Evolutionary conservation across 371 early-diverging fungal species (phyloP), one percentile per base, ranked within the genome.

Genomic region (Mucor indicus): DNA sequence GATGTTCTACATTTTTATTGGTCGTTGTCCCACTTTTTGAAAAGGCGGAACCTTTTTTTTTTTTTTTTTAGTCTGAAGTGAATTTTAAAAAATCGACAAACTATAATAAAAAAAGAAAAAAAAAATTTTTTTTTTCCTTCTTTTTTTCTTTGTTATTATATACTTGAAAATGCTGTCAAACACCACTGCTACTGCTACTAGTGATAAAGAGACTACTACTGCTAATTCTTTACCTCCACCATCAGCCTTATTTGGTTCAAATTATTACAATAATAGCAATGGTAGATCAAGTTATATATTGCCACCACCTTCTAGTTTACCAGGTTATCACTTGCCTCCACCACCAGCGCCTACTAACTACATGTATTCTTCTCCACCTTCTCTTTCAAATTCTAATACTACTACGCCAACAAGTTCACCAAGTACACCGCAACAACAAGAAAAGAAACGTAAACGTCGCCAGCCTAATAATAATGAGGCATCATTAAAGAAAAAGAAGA

Each of bases 251-350:
- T 63, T 58, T 49, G 35, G 41, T 12, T 33, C 38, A 19, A 45
- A 37, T 31, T 52, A 51, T 33, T 59, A 59, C 35, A 29, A 12
- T 12, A 29, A 29, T 29, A 6, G 12, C 30, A 29, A 12, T 33
- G 46, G 42, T 22, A 21, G 36, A 20, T 62, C 72, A 24, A 48
- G 61, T 15, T 72, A 57, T 29, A 60, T 72, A 11, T 38, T 72
- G 25, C 72, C 72, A 13, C 72, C 72, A 19, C 72, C 69, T 17
- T 63, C 68, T 13, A 60, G 61, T 23, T 36, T 68, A 12, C 62
- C 64, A 33, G 71, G 72, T 9, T 67, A 64, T 32, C 64, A 56
- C 49, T 49, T 50, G 41, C 55, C 43, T 8, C 64, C 64, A 32
- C 48, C 55, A 44, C 38, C n/a, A n/a, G n/a, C n/a, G n/a, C n/a